Base-by-base conservation (phyloP, 495 filamentous ascomycete genomes). In the Daldinia grandis region DNA sequence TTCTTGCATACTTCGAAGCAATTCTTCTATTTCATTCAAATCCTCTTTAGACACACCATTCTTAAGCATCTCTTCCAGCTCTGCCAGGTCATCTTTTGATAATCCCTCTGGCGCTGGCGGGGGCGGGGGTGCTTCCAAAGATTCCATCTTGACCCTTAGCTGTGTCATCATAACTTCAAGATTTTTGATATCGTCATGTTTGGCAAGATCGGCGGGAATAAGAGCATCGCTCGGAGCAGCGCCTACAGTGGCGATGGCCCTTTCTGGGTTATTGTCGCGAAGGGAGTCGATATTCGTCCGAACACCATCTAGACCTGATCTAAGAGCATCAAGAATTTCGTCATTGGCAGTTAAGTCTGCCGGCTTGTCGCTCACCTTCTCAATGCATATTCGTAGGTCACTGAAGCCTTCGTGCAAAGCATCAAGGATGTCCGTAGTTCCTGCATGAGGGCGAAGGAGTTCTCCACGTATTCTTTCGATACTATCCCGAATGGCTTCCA, bases 301-400 rank as follows among this genome's bases (percentile, higher is more conserved):
- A 35, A 97, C 82, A 27, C 83, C 84, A 38, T 88, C 87, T 12
- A 97, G 79, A 0, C 94, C 94, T 44, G 88, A 88, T 70, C 90
- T 95, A 55, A 98, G 84, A 1, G 92, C 91, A 58, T 97, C 92
- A 5, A 97, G 84, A 50, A 97, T 94, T 74, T 97, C 93, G 58
- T 93, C 90, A 62, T 89, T 92, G 25, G 90, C 89, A 17, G 92
- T 93, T 77, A 93, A 86, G 67, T 93, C 91, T 1, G 88, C 82
- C 5, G 93, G 92, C 81, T 93, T 93, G 68, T 94, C 88, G 24
- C 89, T 79, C 14, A 94, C 84, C 70, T 88, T 93, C 63, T 92
- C 88, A n/a, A 98, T 82, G 73, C 94, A 91, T 10, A 82, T 78
- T 9, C 89, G 87, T 33, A 98, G 85, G 3, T 86, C 85, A 53